Conservation (phyloP, 1,284 basidiomycete species). For the Cystobasidium pallidum region DNA sequence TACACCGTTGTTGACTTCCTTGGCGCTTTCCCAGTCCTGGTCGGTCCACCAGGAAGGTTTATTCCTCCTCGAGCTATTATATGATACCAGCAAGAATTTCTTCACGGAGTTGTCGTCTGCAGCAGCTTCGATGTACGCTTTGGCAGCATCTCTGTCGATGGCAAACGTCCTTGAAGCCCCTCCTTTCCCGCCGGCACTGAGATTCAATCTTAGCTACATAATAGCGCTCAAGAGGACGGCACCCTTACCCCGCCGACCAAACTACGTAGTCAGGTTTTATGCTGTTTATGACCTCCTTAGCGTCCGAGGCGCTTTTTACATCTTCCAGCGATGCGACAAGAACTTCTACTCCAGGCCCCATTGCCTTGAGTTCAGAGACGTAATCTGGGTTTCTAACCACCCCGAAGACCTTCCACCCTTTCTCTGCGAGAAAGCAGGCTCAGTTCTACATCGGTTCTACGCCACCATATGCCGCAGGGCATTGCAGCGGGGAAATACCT, state of each 20-base stretch:
- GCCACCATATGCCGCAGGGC: not conserved
- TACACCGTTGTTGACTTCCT: conserved; percentile 28
- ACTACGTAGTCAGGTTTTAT: conserved; percentile 36
- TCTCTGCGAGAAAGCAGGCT: conserved; percentile 4
- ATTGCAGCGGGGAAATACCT: not conserved
- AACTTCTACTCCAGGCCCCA: conserved; percentile 14
- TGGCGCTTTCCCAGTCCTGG: conserved; percentile 30
- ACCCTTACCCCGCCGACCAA: conserved; percentile 28
- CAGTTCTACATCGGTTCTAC: no score
- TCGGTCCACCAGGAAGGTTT: conserved; percentile 40
- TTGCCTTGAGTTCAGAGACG: conserved; percentile 5
- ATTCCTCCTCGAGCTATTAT: conserved; percentile 26
- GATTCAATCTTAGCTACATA: conserved; percentile 53
- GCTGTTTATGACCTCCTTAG: conserved; percentile 15
- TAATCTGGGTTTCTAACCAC: conserved; percentile 38
- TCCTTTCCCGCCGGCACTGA: conserved; percentile 72
- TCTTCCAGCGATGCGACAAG: conserved; percentile 37
- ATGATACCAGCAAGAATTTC: conserved; percentile 54
- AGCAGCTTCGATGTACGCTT: conserved; percentile 47
- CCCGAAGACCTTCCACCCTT: conserved; percentile 26
- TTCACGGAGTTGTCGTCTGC: conserved; percentile 63
- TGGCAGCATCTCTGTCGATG: conserved; percentile 65
- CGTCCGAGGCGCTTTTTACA: conserved; percentile 23
- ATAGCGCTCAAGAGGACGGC: not conserved
- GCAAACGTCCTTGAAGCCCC: conserved; percentile 65